Conservation (phyloP, 306 rosid genomes). For the Quercus variabilis region DNA sequence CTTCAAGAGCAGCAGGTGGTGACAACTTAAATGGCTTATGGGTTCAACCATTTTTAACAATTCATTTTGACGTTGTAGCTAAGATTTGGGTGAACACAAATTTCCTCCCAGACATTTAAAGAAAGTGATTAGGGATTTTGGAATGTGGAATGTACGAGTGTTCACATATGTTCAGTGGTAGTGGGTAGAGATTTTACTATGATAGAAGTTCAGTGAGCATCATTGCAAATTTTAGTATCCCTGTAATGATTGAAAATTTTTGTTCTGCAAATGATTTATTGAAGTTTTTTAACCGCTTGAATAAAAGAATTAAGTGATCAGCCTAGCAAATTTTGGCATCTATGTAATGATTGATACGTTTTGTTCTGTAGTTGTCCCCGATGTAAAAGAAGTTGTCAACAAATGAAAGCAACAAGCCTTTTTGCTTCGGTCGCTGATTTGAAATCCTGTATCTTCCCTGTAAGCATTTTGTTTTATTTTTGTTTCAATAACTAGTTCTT, state of each 20-base stretch:
- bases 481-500: too few species aligned
- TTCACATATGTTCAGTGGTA: background rate
- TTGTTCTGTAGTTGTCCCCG: too few species aligned
- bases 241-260: too few species aligned
- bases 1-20: slow-evolving; percentile 59
- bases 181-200: background rate
- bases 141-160: background rate
- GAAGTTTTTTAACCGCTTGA: too few species aligned
- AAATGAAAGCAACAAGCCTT: too few species aligned
- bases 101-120: background rate
- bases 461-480: background rate
- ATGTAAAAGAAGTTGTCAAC: too few species aligned
- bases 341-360: too few species aligned
- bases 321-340: too few species aligned
- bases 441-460: background rate
- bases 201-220: background rate
- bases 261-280: too few species aligned
- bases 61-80: background rate
- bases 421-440: too few species aligned
- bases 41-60: slow-evolving; percentile 15
- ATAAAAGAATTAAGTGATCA: too few species aligned
- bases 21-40: slow-evolving; percentile 29
- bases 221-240: background rate
- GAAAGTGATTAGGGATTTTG: background rate
- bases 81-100: background rate